Evolutionary conservation across 2,329 filamentous ascomycete genomes (phyloP), one percentile per base, ranked within the genome.

Genomic region (Curvularia hawaiiensis): DNA sequence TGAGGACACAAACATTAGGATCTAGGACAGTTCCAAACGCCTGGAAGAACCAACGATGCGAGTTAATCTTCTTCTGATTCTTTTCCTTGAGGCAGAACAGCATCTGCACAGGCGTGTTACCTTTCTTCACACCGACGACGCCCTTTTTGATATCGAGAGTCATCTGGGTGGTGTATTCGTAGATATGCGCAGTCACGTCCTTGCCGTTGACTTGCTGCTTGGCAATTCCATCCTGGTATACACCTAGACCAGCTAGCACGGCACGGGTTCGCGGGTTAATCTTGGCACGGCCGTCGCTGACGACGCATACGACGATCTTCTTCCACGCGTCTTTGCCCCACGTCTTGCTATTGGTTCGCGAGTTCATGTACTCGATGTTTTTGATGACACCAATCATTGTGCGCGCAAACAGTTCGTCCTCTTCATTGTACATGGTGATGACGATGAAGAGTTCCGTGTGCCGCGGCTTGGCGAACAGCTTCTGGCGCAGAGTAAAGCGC

Each of bases 1-100:
- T 86, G 51, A 99, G 84, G 11, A 98, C 94, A 72, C 95, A 98
- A 67, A 99, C 96, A 71, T 98, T 98, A 39, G 95, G 95, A 62
- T 98, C 90, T 44, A 99, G 80, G 3, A 98, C 90, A 22, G 88
- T 86, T 31, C 95, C 95, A 75, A 99, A 99, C 0, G 94, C 95
- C 67, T 96, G 90, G 84, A 99, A 99, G 81, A 99, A 98, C 95
- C 95, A 99, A 75, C 95, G 84, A 77, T 99, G 95, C 0, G 95
- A 98, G 76, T 99, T 99, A 85, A 99, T 99, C 84, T 99, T 99
- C 83, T 99, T 99, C 80, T 97, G 93, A 75, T 99, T 99, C 85
- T 97, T 98, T 75, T 99, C 95, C 82, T 99, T 99, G 60, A 99
- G 79, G 76, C 95, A 99, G 82, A 99, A 99, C 4, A 99, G 86